Percentiles rank a stretch among this genome's conserved stretches.
phyloP scores from a whole-genome alignment of 2,329 filamentous ascomycete genomes.

The Kalmusia sp. region DNA sequence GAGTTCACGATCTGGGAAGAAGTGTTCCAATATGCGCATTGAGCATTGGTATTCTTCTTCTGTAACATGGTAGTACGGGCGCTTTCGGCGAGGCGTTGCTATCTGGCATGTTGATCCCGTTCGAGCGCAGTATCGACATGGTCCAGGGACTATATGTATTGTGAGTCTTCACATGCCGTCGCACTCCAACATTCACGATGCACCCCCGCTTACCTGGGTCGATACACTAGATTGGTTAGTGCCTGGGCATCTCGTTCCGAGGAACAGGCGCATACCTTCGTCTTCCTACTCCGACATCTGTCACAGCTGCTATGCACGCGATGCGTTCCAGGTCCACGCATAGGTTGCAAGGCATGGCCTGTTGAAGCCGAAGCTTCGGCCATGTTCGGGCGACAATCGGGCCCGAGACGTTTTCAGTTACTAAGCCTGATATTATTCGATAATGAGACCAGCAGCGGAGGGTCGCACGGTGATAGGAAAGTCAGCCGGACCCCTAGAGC shows the following conservation, averaged over 20 bases:
- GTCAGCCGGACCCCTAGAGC: constrained; percentile 11
- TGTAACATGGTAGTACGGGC: constrained; percentile 49
- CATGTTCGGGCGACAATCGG: constrained; percentile 26
- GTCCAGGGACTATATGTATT: constrained; percentile 43
- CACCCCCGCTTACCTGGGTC: constrained; percentile 41
- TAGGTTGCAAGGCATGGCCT: constrained; percentile 10
- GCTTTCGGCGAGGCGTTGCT: constrained; percentile 43
- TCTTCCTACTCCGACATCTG: constrained; percentile 46
- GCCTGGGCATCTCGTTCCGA: constrained; percentile 23
- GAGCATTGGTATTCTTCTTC: constrained; percentile 49
- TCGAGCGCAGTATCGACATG: constrained; percentile 47
- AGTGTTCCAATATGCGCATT: constrained; percentile 45
- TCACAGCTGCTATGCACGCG: constrained; percentile 48
- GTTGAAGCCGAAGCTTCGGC: constrained; percentile 31
- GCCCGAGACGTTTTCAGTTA: constrained; percentile 9
- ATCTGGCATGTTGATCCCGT: constrained; percentile 45
- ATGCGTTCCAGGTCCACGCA: constrained; percentile 36
- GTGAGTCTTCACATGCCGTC: constrained; percentile 21
- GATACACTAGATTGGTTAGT: constrained; percentile 43
- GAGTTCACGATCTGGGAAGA: constrained; percentile 45
- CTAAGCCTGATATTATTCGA: constrained; percentile 28
- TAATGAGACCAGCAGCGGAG: constrained; percentile 17
- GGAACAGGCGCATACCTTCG: constrained; percentile 36
- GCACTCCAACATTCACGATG: constrained; percentile 9
- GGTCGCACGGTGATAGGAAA: constrained; percentile 18